These are phyloP conservation scores for Xylaria castorea DNA, from an alignment of 495 filamentous ascomycete species.

Conservation along the genomic window DNA sequence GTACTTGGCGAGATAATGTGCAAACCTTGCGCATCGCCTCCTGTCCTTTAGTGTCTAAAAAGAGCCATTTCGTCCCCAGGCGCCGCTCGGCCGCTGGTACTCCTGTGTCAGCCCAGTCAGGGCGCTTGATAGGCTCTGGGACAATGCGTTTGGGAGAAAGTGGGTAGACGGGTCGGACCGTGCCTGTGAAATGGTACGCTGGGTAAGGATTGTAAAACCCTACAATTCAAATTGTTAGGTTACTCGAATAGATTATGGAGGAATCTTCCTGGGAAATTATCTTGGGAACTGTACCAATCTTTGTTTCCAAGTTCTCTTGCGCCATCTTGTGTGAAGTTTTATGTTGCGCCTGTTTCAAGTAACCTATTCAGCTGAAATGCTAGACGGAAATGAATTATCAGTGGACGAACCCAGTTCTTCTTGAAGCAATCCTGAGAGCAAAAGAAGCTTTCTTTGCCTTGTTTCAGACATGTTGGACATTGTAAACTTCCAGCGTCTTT, in stretches of 20 bases:
- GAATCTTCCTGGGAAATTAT: neutral
- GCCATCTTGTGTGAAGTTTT: slow-evolving; percentile 76
- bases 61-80: slow-evolving; percentile 73
- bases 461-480: slow-evolving; percentile 91
- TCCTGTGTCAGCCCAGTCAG: slow-evolving; percentile 85
- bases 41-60: slow-evolving; percentile 76
- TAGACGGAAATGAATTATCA: neutral
- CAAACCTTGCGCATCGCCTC: slow-evolving; percentile 90
- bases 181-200: slow-evolving; percentile 76
- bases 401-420: slow-evolving; percentile 84
- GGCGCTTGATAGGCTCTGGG: slow-evolving; percentile 77
- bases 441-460: slow-evolving; percentile 91
- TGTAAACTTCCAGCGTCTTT: slow-evolving; percentile 85
- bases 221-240: slow-evolving; percentile 60
- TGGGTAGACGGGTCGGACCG: slow-evolving; percentile 84
- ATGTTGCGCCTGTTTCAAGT: slow-evolving; percentile 69
- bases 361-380: slow-evolving; percentile 8
- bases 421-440: slow-evolving; percentile 99
- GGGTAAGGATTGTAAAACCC: slow-evolving; percentile 89
- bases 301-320: neutral
- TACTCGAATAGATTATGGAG: slow-evolving; percentile 79
- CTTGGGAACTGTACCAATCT: neutral
- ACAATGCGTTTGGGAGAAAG: slow-evolving; percentile 73
- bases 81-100: slow-evolving; percentile 77
- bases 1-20: slow-evolving; percentile 81